phyloP scores from a whole-genome alignment of 1,284 basidiomycete genomes.

The Abortiporus biennis region DNA sequence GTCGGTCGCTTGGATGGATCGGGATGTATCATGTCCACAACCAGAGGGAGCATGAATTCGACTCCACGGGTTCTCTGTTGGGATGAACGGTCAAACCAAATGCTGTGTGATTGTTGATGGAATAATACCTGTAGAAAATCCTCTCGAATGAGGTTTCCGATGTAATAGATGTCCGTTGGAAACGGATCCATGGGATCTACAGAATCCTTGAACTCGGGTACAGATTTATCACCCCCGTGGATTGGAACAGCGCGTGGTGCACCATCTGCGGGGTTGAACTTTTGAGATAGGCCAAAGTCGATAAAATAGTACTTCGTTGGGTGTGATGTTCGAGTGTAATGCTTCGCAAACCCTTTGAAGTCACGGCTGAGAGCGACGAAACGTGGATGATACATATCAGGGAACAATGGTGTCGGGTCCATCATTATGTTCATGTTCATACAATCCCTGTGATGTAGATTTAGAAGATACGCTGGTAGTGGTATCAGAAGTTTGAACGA shows the following conservation, averaged over 20 bases:
- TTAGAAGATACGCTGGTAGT: constrained; percentile 16
- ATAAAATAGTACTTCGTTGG: too few relatives aligned
- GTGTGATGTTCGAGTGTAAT: constrained; percentile 27
- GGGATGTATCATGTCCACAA: constrained; percentile 6
- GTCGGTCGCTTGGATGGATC: constrained; percentile 10
- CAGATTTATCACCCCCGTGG: too few relatives aligned
- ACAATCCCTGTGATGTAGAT: neutral
- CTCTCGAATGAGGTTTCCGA: constrained; percentile 26
- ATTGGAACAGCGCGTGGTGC: constrained; percentile 10
- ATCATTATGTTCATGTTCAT: constrained; percentile 29
- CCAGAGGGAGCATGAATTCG: constrained; percentile 10
- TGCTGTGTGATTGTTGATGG: neutral
- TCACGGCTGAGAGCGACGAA: constrained; percentile 10
- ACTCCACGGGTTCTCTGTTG: neutral
- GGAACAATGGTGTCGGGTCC: constrained; percentile 23
- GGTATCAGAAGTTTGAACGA: constrained; percentile 9
- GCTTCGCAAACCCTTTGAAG: constrained; percentile 16
- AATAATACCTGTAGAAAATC: constrained; percentile 13
- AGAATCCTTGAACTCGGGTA: constrained; percentile 16
- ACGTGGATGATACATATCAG: constrained; percentile 22
- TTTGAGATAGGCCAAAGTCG: constrained; percentile 31
- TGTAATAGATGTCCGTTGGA: constrained; percentile 22
- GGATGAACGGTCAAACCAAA: neutral
- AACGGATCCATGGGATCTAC: constrained; percentile 19
- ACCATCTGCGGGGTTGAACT: constrained; percentile 8